Base-by-base conservation (phyloP, 352 stramenopile species). In the Pythium aristosporum region DNA sequence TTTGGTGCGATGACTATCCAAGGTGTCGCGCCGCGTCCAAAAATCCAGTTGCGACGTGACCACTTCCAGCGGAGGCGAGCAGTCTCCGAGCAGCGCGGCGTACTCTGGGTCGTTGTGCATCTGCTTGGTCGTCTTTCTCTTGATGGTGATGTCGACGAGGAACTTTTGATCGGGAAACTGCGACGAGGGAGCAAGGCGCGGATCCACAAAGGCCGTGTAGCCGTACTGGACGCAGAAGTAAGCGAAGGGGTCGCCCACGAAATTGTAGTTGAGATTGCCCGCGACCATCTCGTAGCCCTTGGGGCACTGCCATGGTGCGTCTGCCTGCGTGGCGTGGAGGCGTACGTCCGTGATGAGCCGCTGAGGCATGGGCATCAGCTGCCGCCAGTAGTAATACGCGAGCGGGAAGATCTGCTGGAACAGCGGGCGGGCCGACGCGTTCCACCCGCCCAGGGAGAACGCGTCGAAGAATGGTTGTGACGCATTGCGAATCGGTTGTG, bases 311-410 rank as follows among this genome's bases (percentile, higher is more conserved):
- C 23, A 16, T 4, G 36, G 34, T 1, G 43, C 34, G 8, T 36
- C 18, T 0, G n/a, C 20, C 21, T 52, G 23, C 5, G 46, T n/a
- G 15, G 44, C 52, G 16, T 57, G 44, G 3, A 68, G 4, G 25
- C 53, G 52, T 3, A 62, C 43, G 53, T 62, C 42, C 12, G 21
- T 13, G 52, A 68, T 62, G 18, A 68, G 25, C 18, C 44, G 34
- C 6, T 13, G 18, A 3, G 50, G 50, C 18, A 55, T 46, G 7
- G 60, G 60, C 30, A 49, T 18, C 9, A 55, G 10, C 1, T 9
- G 18, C 8, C 53, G 52, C 61, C 61, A 68, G 53, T 53, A 61
- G 61, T 68, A 68, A 34, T 57, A 62, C 9, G 46, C 51, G 30
- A 57, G 61, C 5, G 44, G 53, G n/a, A 44, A 57, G 15, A 62